Evolutionary conservation across 768 basidiomycete species (phyloP), one percentile per base, ranked within the genome.

Genomic region (Chalciporus pseudorubinellus): DNA sequence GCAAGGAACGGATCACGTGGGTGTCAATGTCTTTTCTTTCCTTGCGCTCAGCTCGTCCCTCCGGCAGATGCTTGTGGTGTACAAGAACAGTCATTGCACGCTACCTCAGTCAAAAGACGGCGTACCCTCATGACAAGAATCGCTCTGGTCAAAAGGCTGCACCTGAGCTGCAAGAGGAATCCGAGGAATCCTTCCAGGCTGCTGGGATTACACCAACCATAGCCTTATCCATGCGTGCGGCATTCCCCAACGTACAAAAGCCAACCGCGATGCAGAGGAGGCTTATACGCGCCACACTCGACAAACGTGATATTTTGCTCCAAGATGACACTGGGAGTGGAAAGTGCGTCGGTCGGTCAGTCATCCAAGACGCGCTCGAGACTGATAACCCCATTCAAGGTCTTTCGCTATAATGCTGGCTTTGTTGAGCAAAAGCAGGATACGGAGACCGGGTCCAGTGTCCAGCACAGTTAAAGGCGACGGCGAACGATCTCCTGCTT

Each of bases 321-420:
- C 83, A 80, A 55, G 88, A 89, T 55, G 70, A 71, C 21, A 87
- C 89, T n/a, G 89, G 89, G 5, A 81, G 83, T 40, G 89, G 88
- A 72, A 91, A 91, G 89, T 89, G 63, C 53, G 85, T 73, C 16
- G 36, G 85, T 73, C 16, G 36, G 44, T 16, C 33, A 4, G 48
- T 39, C 39, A 0, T 10, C 24, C 29, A 8, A 11, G 39, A 43
- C 13, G 21, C 43, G 18, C 48, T 28, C 29, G 22, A 51, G 39
- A 20, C 50, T 50, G 5, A 61, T 20, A 6, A 20, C 42, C 43
- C 39, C 20, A 34, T 26, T 21, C 8, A 47, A 92, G 89, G 70
- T 87, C 89, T 6, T 87, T 92, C 61, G 87, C 85, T 1, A 66
- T 87, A 22, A 68, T 86, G 18, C 60, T 90, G 21, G 87, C 84